Evolutionary conservation across 2,329 filamentous ascomycete genomes (phyloP), one percentile per base, ranked within the genome.

Genomic region (Hymenoscyphus albidus): DNA sequence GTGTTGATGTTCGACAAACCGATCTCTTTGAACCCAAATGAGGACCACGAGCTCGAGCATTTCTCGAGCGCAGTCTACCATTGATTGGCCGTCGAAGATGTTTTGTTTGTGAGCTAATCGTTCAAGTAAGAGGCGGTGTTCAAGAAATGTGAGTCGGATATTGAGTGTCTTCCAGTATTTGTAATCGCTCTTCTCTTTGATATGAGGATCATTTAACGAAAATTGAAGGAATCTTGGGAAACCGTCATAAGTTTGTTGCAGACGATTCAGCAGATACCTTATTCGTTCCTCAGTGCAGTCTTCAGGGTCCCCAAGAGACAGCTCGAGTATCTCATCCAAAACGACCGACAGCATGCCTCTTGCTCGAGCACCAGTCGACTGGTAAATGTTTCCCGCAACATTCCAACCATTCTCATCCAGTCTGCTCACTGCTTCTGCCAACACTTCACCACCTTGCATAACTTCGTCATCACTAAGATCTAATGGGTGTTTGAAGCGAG

Each of bases 81-180:
- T 71, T 10, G 82, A 73, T 14, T 79, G 75, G 0, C 77, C 77
- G 9, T 77, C 74, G 9, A 77, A 76, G 0, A 74, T 68, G 13
- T 77, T 73, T 0, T 78, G 76, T 18, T 82, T 83, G 27, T 83
- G 77, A 9, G 88, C 74, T 0, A 87, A 78, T 16, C 86, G 78
- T 63, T 88, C 82, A 5, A 87, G 75, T 10, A 88, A 80, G 64
- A 88, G 87, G 2, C 84, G 76, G 48, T 86, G 87, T 54, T 86
- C 81, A 0, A 86, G 73, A 57, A 84, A 80, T 27, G 82, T 79
- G 2, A 85, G 76, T 2, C 78, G 77, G 0, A 83, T 58, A n/a
- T 27, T 73, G 1, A 86, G 71, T 14, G 83, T 77, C 1, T 81
- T 76, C 5, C 77, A 76, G 61, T 82, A 82, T 0, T 83, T 65